These are phyloP conservation scores for Apiospora koreana DNA, from an alignment of 2,329 filamentous ascomycete genomes.

Conservation along the genomic window DNA sequence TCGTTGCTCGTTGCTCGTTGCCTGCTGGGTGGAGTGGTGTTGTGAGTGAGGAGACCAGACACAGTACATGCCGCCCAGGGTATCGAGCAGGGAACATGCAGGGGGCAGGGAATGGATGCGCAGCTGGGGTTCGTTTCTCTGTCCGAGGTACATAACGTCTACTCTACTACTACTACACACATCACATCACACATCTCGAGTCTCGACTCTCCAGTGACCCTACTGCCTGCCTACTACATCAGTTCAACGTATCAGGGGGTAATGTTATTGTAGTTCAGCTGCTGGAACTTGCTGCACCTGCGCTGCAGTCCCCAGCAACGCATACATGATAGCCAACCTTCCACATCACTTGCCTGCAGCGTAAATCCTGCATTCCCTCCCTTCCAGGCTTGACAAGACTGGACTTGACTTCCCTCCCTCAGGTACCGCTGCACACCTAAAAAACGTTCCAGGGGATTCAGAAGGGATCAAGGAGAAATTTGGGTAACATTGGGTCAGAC, in stretches of 20 bases:
- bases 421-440: conserved; percentile 3
- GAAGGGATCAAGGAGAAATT: conserved; percentile 12
- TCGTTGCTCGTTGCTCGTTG: neutral
- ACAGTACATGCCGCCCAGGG: neutral
- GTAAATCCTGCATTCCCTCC: neutral
- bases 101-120: neutral
- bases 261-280: neutral
- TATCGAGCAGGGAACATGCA: neutral
- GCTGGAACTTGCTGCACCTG: neutral
- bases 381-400: too few relatives aligned
- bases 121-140: neutral
- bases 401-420: neutral
- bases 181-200: neutral
- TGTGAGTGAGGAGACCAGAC: neutral
- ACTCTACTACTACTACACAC: neutral
- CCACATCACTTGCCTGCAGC: neutral
- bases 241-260: neutral
- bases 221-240: neutral
- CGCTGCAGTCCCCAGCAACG: neutral
- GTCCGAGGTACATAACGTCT: neutral
- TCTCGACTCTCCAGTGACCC: neutral
- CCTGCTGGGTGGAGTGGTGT: conserved; percentile 1
- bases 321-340: neutral
- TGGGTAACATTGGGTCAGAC: conserved; percentile 16
- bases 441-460: conserved; percentile 3